Conservation (phyloP, 1,284 basidiomycete genomes). For the Ceratobasidium theobromae region DNA sequence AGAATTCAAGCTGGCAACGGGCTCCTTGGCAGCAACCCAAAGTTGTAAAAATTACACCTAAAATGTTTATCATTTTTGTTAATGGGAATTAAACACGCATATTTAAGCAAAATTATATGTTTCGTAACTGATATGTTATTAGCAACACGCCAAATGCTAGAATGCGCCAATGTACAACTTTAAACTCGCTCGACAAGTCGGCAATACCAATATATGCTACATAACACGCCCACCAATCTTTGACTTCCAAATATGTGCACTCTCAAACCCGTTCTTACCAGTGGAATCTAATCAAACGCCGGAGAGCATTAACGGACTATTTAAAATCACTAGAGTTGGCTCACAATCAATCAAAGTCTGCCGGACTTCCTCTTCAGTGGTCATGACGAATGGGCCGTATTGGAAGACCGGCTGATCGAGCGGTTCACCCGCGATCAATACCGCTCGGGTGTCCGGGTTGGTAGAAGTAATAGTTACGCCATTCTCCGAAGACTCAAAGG, state of each 20-base stretch:
- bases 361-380: slow-evolving; percentile 74
- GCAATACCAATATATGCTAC: neutral
- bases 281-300: slow-evolving; percentile 60
- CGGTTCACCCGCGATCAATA: slow-evolving; percentile 75
- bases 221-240: slow-evolving; percentile 58
- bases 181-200: neutral
- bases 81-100: neutral
- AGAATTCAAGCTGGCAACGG: slow-evolving; percentile 43
- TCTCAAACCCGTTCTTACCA: slow-evolving; percentile 87
- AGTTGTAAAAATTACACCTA: neutral
- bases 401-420: slow-evolving; percentile 87
- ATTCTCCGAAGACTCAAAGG: slow-evolving; percentile 41
- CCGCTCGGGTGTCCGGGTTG: slow-evolving; percentile 37
- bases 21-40: neutral
- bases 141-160: no score
- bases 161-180: no score
- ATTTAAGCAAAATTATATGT: no score
- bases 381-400: slow-evolving; percentile 85
- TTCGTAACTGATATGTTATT: no score
- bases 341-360: slow-evolving; percentile 81
- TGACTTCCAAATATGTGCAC: slow-evolving; percentile 84
- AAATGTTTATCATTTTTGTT: neutral
- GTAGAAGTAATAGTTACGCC: slow-evolving; percentile 44
- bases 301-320: neutral
- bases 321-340: slow-evolving; percentile 36